phyloP scores from a whole-genome alignment of 106 monocot species.

The Dendrobium chrysotoxum region DNA sequence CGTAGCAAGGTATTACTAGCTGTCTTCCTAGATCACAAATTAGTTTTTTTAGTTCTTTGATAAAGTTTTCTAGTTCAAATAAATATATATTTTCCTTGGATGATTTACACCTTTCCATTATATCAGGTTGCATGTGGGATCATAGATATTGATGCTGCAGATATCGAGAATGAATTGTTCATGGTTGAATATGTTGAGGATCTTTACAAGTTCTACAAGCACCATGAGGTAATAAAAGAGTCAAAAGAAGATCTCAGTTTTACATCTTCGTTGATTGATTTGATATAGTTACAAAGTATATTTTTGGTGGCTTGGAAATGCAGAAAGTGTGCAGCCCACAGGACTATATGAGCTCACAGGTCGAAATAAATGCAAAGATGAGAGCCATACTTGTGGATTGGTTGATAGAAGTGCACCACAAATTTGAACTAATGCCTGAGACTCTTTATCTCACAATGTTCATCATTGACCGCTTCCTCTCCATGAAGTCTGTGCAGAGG shows the following conservation, averaged over 20 bases:
- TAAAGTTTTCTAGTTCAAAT: too few relatives aligned
- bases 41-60: too few relatives aligned
- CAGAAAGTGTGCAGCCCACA: slow-evolving; percentile 13
- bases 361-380: slow-evolving; percentile 66
- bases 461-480: slow-evolving; percentile 58
- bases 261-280: too few relatives aligned
- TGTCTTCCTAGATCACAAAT: too few relatives aligned
- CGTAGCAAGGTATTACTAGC: slow-evolving; percentile 35
- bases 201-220: slow-evolving; percentile 54
- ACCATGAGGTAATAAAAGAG: slow-evolving; percentile 29
- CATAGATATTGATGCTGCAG: slow-evolving; percentile 41
- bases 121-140: slow-evolving; percentile 42
- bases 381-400: slow-evolving; percentile 64
- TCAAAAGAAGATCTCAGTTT: too few relatives aligned
- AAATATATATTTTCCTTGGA: too few relatives aligned
- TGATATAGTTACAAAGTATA: too few relatives aligned
- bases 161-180: slow-evolving; percentile 39
- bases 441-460: slow-evolving; percentile 52
- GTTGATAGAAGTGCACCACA: slow-evolving; percentile 65
- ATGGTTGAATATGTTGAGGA: slow-evolving; percentile 69
- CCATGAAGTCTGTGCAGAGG: slow-evolving; percentile 25
- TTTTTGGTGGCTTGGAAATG: background rate
- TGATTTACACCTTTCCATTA: background rate
- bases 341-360: slow-evolving; percentile 55
- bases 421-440: slow-evolving; percentile 68